Base-by-base conservation (phyloP, 305 asterid species). In the Stenogyne calaminthoides region DNA sequence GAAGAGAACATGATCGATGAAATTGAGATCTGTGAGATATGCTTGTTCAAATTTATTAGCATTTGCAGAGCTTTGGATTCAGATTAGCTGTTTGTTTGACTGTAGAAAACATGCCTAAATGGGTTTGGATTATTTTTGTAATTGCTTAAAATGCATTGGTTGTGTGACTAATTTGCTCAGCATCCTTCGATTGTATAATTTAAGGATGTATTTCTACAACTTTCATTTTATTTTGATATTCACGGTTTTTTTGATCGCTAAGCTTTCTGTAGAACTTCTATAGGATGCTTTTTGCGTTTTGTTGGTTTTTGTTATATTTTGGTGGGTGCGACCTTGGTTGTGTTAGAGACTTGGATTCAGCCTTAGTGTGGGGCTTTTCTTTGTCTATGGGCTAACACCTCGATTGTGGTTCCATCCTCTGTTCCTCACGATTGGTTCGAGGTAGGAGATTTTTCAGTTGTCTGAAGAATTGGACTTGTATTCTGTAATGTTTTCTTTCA, bases 1-100 rank as follows among this genome's bases (percentile, higher is more conserved):
- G 86, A 95, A 91, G 90, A 86, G 78, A 78, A 76, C 86, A 69
- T 88, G 83, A 88, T 57, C 16, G 55, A 47, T 32, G 69, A 72
- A 73, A 56, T 61, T 62, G 63, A 9, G 34, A 40, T 37, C 57
- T 54, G 63, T 34, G 67, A 78, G 67, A 29, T 74, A 64, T 68
- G 78, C 76, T 65, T 76, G 84, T 76, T 83, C 36, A 47, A 78
- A 32, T 58, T 76, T 55, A 16, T 61, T 76, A 92, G 86, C 84
- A 75, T 70, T 75, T 62, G 69, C 69, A 78, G 84, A 77, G 84
- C 80, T 72, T 74, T 82, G 84, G 83, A 64, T 82, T 80, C 81
- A 75, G 81, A 79, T 71, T 86, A 79, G 90, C 69, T 78, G 76
- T 88, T 72, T 81, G 78, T 57, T 82, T 66, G 83, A 73, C 86